Base-by-base conservation (phyloP, 2,329 filamentous ascomycete species). In the Parastagonospora avenae region DNA sequence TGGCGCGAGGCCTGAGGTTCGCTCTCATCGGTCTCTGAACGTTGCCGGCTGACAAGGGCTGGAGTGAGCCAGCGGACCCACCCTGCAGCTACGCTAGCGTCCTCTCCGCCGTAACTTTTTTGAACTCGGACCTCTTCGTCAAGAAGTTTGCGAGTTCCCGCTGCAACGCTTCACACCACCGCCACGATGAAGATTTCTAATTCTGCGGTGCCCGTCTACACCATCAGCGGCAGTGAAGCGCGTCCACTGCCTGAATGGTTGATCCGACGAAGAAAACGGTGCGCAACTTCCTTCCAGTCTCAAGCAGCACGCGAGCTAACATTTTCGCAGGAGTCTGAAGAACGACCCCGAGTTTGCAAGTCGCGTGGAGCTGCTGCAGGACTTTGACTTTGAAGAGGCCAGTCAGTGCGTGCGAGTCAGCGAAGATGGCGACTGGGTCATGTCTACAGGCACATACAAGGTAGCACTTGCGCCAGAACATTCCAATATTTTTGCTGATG, bases 331-430 rank as follows among this genome's bases (percentile, higher is more conserved):
- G 51, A 95, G 90, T 70, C 79, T 97, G 63, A 97, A 97, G 76
- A 87, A 93, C 62, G 93, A 97, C 70, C 82, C 89, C 53, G 93
- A 97, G 71, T 97, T 93, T 76, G 88, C 92, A 57, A 96, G 92
- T 73, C 89, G 94, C 60, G 88, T 99, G 63, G 94, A 99, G 75
- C 81, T 99, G 50, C 83, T 99, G 32, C 94, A 99, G 68, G 94
- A 99, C 71, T 99, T 99, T 74, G 92, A 95, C 70, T 97, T 99
- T 67, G 92, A 97, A 67, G 92, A 96, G 76, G 93, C 95, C 35
- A 96, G 92, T 70, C 85, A 88, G 62, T 97, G 93, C 71, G 85
- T 99, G 57, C 85, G 91, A 42, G 85, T 94, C 57, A 96, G 91
- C 64, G 92, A 96, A 51, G 94, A 99, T 83, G 93, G 93, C 42